Base-by-base conservation (phyloP, 1,284 basidiomycete genomes). In the Ceraceosorus bombacis region DNA sequence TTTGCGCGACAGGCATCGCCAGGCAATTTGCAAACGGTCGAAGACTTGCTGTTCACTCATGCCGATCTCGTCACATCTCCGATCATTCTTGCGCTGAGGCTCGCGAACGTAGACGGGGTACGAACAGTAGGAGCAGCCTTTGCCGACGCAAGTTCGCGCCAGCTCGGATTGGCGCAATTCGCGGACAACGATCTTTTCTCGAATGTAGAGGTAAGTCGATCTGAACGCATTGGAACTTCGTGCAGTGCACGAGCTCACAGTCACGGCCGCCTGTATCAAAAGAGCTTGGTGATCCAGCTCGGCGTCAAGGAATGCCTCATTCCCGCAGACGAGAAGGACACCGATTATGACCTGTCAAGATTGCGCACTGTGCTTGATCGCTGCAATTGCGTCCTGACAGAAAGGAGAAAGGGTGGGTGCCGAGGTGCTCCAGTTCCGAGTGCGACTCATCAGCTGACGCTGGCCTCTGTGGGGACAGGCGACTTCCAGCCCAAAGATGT, bases 131-230 rank as follows among this genome's bases (percentile, higher is more conserved):
- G 83, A 0, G 79, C 80, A 1, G 82, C 82, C 1, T 84, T 82
- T 63, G 80, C 82, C 12, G 83, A 84, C 71, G 81, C 82, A 15
- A 80, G 81, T 53, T 78, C 81, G 59, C 80, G 82, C 55, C 76
- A 79, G 51, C 75, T 84, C 38, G 79, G 83, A 79, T 66, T 96
- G 80, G 83, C 89, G 13, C 90, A 98, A 67, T 98, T 90, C 71
- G 85, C 87, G 1, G 95, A 99, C 74, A 95, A 94, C 71, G 95
- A 98, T 65, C 81, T 93, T 9, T 97, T 93, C 79, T 92, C 90
- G 1, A 98, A 98, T 74, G 88, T 88, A 3, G 94, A 98, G 82
- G 91, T 91, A 41, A 54, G 56, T 27, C n/a, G 4, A n/a, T 10
- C 17, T 3, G 5, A 39, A 59, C 37, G 17, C n/a, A 43, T 41